phyloP scores from a whole-genome alignment of 1,139 yeast species.

The Yamadazyma dendronema region DNA sequence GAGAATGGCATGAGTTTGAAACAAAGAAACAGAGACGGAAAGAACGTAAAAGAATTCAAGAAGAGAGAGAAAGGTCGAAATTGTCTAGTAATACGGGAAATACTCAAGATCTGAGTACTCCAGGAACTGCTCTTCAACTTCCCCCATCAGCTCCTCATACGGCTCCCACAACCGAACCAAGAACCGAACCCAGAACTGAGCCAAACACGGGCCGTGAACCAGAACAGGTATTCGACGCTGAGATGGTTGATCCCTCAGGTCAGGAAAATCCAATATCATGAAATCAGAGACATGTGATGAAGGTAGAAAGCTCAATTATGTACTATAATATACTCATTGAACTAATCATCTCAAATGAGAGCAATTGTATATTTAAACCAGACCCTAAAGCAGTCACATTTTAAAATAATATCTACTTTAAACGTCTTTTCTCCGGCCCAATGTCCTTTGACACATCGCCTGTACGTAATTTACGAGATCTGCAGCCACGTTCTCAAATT shows the following conservation, averaged over 20 bases:
- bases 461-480: no score
- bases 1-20: slow-evolving; percentile 97
- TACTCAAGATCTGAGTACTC: slow-evolving; percentile 3
- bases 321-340: neutral
- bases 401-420: no score
- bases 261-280: neutral
- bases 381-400: no score
- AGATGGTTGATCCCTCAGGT: neutral
- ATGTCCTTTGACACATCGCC: no score
- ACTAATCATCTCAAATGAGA: no score
- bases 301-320: neutral
- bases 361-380: no score
- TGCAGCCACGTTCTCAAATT: neutral
- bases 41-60: slow-evolving; percentile 47
- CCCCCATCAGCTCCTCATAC: slow-evolving; percentile 12
- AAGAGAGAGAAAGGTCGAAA: slow-evolving; percentile 21
- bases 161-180: slow-evolving; percentile 6
- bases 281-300: neutral
- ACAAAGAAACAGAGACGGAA: slow-evolving; percentile 79
- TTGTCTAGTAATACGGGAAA: neutral
- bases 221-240: neutral
- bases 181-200: slow-evolving; percentile 3
- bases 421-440: no score
- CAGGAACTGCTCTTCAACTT: slow-evolving; percentile 6
- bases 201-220: neutral